Conservation (phyloP, 805 yeast genomes). For the Tetrapisispora iriomotensis region DNA sequence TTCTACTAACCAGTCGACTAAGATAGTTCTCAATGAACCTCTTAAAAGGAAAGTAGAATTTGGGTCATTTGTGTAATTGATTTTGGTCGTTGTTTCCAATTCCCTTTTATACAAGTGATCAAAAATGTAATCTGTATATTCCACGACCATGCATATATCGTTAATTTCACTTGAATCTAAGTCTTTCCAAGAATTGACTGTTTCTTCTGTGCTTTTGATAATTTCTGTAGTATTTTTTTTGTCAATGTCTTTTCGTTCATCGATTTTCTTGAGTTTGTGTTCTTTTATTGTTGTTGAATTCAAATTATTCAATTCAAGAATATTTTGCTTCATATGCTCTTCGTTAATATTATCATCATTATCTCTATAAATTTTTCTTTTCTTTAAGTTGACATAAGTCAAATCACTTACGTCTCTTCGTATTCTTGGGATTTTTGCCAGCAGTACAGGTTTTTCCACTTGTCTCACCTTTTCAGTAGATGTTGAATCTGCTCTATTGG, state of each 20-base stretch:
- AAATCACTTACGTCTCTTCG: constrained; percentile 15
- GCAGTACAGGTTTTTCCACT: background rate
- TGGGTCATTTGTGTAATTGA: constrained; percentile 44
- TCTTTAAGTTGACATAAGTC: constrained; percentile 8
- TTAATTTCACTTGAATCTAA: constrained; percentile 59
- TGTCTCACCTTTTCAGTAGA: background rate
- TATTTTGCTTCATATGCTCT: background rate
- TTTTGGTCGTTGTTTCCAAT: constrained; percentile 53
- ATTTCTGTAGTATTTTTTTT: background rate
- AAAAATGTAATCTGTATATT: constrained; percentile 80
- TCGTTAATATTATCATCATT: constrained; percentile 5
- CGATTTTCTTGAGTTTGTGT: constrained; percentile 23
- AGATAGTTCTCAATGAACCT: constrained; percentile 74
- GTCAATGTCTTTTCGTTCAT: background rate
- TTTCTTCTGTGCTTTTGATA: background rate
- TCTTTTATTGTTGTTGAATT: background rate
- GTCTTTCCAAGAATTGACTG: constrained; percentile 33
- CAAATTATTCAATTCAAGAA: constrained; percentile 2
- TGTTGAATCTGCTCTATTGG: background rate
- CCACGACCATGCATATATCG: constrained; percentile 80
- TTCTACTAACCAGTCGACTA: constrained; percentile 88
- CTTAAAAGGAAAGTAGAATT: constrained; percentile 53
- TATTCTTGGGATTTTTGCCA: constrained; percentile 5
- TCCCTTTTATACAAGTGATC: constrained; percentile 63
- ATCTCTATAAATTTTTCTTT: constrained; percentile 18